Percentiles rank a stretch among this genome's conserved stretches.
phyloP scores from a whole-genome alignment of 2,329 filamentous ascomycete genomes.

The Aotearoamyces nothofagi region DNA sequence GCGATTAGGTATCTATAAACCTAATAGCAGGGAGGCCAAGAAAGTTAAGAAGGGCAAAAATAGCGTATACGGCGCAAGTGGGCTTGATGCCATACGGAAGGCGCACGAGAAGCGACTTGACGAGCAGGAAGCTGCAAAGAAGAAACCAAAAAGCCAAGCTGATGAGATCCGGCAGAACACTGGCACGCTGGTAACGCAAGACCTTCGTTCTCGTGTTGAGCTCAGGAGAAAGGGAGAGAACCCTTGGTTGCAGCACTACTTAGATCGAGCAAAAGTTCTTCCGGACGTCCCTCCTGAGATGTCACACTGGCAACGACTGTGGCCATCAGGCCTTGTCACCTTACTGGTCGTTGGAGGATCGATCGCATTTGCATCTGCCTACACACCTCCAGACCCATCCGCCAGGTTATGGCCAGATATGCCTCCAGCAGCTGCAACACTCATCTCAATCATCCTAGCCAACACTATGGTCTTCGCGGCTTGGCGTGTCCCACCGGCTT shows the following conservation, averaged over 20 bases:
- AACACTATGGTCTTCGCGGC: constrained; percentile 40
- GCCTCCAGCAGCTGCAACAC: constrained; percentile 46
- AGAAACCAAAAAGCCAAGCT: constrained; percentile 24
- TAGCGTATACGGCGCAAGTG: constrained; percentile 41
- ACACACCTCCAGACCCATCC: constrained; percentile 31
- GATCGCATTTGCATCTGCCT: constrained; percentile 29
- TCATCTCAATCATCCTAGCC: constrained; percentile 41
- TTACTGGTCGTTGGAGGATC: constrained; percentile 28
- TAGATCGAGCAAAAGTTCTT: constrained; percentile 31
- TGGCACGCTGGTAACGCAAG: constrained; percentile 11
- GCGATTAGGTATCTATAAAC: constrained; percentile 15
- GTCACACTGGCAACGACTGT: constrained; percentile 34
- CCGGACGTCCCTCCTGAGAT: constrained; percentile 36
- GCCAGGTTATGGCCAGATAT: constrained; percentile 43
- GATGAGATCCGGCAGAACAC: constrained; percentile 18
- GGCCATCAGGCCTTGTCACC: constrained; percentile 36
- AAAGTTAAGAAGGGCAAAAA: constrained; percentile 4
- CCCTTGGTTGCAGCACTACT: constrained; percentile 15
- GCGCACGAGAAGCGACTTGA: constrained; percentile 29
- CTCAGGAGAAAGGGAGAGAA: constrained; percentile 14
- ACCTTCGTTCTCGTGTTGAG: constrained; percentile 11
- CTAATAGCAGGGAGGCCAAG: constrained; percentile 9
- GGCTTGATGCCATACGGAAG: constrained; percentile 40
- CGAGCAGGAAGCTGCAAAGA: constrained; percentile 26
- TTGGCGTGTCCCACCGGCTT: constrained; percentile 51